Percentiles rank a stretch among this genome's conserved stretches.
phyloP scores from a whole-genome alignment of 495 filamentous ascomycete genomes.

The Xeromyces bisporus region DNA sequence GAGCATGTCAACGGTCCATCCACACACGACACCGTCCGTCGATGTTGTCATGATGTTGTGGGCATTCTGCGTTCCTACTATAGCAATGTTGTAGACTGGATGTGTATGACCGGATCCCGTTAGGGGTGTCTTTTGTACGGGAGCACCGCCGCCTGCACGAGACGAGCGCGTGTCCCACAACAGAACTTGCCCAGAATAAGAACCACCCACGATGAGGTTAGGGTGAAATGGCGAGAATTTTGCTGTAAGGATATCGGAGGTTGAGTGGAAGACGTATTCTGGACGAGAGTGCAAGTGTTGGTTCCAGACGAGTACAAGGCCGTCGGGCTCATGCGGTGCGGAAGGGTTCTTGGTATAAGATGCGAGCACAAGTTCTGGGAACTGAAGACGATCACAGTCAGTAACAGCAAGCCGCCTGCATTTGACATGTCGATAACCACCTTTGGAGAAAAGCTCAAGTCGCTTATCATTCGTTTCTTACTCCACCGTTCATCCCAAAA shows the following conservation, averaged over 20 bases:
- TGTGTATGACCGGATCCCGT: constrained; percentile 88
- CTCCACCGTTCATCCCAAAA: constrained; percentile 95
- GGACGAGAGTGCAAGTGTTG: constrained; percentile 81
- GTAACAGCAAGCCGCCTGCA: background rate
- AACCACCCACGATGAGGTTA: constrained; percentile 83
- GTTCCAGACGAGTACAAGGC: constrained; percentile 94
- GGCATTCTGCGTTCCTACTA: constrained; percentile 95
- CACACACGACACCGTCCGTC: constrained; percentile 90
- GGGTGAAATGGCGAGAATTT: constrained; percentile 97
- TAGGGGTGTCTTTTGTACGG: constrained; percentile 88
- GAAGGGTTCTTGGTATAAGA: constrained; percentile 94
- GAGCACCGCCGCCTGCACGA: constrained; percentile 51
- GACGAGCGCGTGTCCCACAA: constrained; percentile 86
- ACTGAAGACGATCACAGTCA: constrained; percentile 27
- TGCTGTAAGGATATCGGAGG: constrained; percentile 85
- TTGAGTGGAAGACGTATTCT: constrained; percentile 91
- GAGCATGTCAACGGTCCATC: constrained; percentile 95
- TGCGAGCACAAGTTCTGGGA: constrained; percentile 79
- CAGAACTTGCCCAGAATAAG: constrained; percentile 90
- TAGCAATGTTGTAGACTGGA: constrained; percentile 86
- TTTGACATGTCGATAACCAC: constrained; percentile 13
- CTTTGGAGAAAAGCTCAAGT: constrained; percentile 85
- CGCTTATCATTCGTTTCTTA: constrained; percentile 90
- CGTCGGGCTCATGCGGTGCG: constrained; percentile 87
- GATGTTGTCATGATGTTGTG: constrained; percentile 94